Conservation (phyloP, 352 stramenopile genomes). For the Phytophthora rubi region DNA sequence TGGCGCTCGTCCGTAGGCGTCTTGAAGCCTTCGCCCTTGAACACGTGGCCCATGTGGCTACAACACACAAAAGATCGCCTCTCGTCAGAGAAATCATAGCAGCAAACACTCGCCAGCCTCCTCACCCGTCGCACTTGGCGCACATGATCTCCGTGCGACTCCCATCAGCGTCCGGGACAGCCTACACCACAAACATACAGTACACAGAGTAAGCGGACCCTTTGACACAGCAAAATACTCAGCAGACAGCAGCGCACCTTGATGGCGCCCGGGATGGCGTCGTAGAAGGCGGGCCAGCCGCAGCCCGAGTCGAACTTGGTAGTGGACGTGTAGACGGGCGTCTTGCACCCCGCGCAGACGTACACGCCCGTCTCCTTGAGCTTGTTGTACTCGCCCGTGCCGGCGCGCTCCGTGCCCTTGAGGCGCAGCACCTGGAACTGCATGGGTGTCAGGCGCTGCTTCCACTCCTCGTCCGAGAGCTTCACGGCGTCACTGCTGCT, state of each 20-base stretch:
- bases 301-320: conserved; percentile 93
- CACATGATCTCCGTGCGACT: conserved; percentile 90
- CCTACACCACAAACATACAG: conserved; percentile 34
- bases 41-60: conserved; percentile 92
- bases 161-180: conserved; percentile 72
- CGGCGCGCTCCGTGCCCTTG: conserved; percentile 90
- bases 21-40: conserved; percentile 90
- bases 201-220: not conserved
- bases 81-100: conserved; percentile 11
- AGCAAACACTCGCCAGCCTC: conserved; percentile 5
- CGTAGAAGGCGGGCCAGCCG: conserved; percentile 92
- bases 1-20: conserved; percentile 89
- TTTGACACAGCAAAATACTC: not conserved
- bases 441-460: conserved; percentile 71
- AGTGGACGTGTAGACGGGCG: conserved; percentile 86
- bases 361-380: conserved; percentile 87
- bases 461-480: conserved; percentile 84
- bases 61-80: conserved; percentile 5
- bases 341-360: conserved; percentile 88
- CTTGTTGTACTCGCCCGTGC: conserved; percentile 92
- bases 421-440: conserved; percentile 90
- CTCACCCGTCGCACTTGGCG: conserved; percentile 84
- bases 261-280: conserved; percentile 88
- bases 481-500: conserved; percentile 39
- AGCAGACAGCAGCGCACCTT: conserved; percentile 45